A percentile compares a stretch with the other conserved stretches of the same genome.
Evolutionary conservation across 371 early-diverging fungal species (phyloP).

Genomic region (Mortierella sp.): DNA sequence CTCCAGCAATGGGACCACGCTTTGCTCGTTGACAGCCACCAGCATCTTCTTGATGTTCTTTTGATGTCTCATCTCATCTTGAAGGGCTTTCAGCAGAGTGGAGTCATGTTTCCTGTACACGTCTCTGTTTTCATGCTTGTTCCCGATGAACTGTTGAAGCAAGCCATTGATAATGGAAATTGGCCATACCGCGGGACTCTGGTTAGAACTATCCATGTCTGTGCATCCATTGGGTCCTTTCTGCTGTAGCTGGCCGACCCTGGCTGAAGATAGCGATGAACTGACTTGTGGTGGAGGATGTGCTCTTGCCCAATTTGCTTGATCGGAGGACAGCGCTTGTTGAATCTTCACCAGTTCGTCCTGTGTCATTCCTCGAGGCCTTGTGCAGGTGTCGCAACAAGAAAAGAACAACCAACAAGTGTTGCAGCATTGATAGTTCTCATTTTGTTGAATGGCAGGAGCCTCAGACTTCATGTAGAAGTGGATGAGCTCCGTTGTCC

Average conservation of each 20-base stretch:
- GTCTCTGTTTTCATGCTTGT: slow-evolving; percentile 19
- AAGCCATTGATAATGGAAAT: neutral
- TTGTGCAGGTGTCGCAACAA: slow-evolving; percentile 12
- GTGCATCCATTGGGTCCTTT: neutral
- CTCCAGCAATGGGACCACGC: slow-evolving; percentile 1
- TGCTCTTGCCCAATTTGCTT: slow-evolving; percentile 6
- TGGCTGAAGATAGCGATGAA: neutral
- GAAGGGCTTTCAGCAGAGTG: slow-evolving; percentile 8
- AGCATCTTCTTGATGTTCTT: slow-evolving; percentile 5
- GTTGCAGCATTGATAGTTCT: slow-evolving; percentile 1
- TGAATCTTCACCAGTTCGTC: slow-evolving; percentile 7
- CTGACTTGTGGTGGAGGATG: neutral
- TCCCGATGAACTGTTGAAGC: slow-evolving; percentile 8
- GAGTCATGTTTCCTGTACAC: slow-evolving; percentile 17
- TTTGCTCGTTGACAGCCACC: slow-evolving; percentile 10
- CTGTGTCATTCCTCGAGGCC: neutral
- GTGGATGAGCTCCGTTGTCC: neutral
- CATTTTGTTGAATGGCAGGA: neutral
- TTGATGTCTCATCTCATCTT: slow-evolving; percentile 1
- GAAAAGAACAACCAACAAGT: slow-evolving; percentile 13
- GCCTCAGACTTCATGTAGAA: neutral
- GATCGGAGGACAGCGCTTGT: slow-evolving; percentile 9
- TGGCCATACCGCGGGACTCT: neutral
- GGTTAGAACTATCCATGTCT: neutral
- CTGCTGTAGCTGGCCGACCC: too few relatives aligned